Percentiles rank a stretch among this genome's conserved stretches.
Evolutionary conservation across 2,329 filamentous ascomycete species (phyloP).

Genomic region (Colletotrichum nymphaeae): DNA sequence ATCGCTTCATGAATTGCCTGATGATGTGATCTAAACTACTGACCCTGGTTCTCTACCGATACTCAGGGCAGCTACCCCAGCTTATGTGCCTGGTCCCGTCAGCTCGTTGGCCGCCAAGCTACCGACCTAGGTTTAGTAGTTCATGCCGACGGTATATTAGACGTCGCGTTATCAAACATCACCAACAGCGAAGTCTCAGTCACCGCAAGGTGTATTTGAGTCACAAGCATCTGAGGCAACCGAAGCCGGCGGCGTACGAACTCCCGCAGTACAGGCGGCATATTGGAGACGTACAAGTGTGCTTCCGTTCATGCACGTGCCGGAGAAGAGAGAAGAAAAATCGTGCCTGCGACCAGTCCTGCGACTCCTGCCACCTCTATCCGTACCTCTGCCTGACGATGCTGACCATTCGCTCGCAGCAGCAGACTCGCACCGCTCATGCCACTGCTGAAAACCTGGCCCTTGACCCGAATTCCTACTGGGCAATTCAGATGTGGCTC

Average conservation of each 20-base stretch:
- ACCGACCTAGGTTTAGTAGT: not conserved
- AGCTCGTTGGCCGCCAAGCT: not conserved
- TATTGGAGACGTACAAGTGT: slow-evolving; percentile 5
- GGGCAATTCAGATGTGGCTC: slow-evolving; percentile 27
- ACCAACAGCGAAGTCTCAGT: not conserved
- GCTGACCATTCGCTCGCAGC: slow-evolving; percentile 12
- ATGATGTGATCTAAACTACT: slow-evolving; percentile 17
- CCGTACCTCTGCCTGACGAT: slow-evolving; percentile 4
- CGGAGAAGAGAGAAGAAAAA: not conserved
- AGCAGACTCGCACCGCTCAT: slow-evolving; percentile 18
- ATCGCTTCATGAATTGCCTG: slow-evolving; percentile 1
- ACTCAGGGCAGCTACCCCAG: slow-evolving; percentile 27
- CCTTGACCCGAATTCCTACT: slow-evolving; percentile 14
- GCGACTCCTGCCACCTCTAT: not conserved
- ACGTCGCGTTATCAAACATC: not conserved
- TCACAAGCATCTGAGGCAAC: slow-evolving; percentile 5
- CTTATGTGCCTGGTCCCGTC: slow-evolving; percentile 2
- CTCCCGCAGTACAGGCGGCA: slow-evolving; percentile 2
- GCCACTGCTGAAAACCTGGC: slow-evolving; percentile 15
- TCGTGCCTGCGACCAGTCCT: not conserved
- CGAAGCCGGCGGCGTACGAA: slow-evolving; percentile 13
- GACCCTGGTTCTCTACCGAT: slow-evolving; percentile 4
- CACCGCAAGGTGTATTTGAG: not conserved
- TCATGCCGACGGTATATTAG: not conserved
- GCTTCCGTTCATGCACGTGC: slow-evolving; percentile 13